Conservation (phyloP, 495 filamentous ascomycete genomes). For the Cladorrhinum samala region DNA sequence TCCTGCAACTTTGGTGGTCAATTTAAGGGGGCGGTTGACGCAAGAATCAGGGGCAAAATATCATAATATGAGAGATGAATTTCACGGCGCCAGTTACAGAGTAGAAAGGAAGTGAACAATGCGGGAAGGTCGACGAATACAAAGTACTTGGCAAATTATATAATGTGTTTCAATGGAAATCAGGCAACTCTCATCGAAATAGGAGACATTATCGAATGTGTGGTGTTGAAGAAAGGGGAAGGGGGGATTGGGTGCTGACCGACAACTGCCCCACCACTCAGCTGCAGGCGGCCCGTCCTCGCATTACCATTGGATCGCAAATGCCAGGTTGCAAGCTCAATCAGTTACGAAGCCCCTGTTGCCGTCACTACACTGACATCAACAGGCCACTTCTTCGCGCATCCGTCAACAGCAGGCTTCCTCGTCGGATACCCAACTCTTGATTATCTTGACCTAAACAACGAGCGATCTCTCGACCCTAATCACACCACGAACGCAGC, state of each 20-base stretch:
- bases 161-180: no score
- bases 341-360: not conserved
- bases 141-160: not conserved
- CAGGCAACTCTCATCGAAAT: no score
- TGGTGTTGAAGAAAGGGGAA: not conserved
- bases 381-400: no score
- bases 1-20: constrained; percentile 69
- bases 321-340: constrained; percentile 13
- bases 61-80: not conserved
- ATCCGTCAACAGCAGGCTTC: not conserved
- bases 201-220: no score
- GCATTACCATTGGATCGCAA: constrained; percentile 1
- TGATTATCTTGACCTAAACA: not conserved
- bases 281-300: not conserved
- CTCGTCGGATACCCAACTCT: not conserved
- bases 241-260: not conserved
- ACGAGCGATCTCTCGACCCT: no score
- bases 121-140: not conserved
- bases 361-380: not conserved
- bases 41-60: not conserved
- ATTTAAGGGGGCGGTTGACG: constrained; percentile 40
- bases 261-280: not conserved
- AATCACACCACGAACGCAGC: not conserved
- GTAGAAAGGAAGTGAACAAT: not conserved
- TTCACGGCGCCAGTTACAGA: not conserved